Conservation (phyloP, 75 land plant genomes). For the Chamaecyparis obtusa region DNA sequence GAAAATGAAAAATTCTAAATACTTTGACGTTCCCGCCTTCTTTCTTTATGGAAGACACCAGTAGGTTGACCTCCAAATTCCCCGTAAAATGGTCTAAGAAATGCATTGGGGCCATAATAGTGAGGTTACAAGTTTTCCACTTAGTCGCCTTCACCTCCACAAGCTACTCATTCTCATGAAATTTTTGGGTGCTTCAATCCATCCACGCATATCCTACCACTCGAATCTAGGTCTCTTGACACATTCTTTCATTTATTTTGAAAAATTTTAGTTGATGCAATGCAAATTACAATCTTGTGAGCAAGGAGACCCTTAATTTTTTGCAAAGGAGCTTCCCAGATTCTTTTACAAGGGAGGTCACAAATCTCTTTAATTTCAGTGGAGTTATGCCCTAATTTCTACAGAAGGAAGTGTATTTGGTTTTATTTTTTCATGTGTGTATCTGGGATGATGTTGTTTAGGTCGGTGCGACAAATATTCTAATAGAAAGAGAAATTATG, state of each 20-base stretch:
- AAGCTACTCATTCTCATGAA: not conserved
- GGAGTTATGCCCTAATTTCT: not conserved
- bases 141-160: not conserved
- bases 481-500: conserved; percentile 26
- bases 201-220: not conserved
- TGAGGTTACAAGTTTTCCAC: not conserved
- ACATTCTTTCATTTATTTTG: not conserved
- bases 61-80: too few species aligned
- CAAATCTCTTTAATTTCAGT: too few species aligned
- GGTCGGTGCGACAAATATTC: not conserved
- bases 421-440: not conserved
- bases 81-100: too few species aligned
- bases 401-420: not conserved
- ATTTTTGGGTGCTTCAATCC: not conserved
- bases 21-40: too few species aligned
- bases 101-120: too few species aligned
- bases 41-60: too few species aligned
- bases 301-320: not conserved
- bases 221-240: not conserved
- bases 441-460: not conserved
- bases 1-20: too few species aligned
- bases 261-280: not conserved
- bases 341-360: not conserved
- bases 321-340: not conserved
- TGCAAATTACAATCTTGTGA: not conserved